These are phyloP conservation scores for Stephanodiscus triporus DNA, from an alignment of 108 stramenopile species.

Conservation along the genomic window DNA sequence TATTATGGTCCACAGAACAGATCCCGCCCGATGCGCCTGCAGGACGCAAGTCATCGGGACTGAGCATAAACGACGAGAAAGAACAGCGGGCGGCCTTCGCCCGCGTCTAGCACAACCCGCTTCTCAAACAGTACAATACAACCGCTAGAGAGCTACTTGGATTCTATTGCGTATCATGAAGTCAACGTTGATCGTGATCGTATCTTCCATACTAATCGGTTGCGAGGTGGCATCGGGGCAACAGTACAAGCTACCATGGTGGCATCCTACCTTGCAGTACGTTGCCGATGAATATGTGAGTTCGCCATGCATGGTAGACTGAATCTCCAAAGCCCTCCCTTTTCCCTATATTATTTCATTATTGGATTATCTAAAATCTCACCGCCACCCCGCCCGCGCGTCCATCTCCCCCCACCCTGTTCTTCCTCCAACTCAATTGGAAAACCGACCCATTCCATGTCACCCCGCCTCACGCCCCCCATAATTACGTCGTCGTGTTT, in stretches of 20 bases:
- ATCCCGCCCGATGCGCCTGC: too few species aligned
- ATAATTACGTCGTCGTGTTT: background rate
- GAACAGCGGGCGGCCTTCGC: too few species aligned
- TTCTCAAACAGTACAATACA: too few species aligned
- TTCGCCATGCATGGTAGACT: background rate
- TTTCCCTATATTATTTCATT: background rate
- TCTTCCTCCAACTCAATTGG: too few species aligned
- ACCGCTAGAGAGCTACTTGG: too few species aligned
- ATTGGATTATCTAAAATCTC: background rate
- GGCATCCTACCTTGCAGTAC: conserved; percentile 14
- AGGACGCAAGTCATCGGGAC: too few species aligned
- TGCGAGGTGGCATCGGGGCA: background rate
- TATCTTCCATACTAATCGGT: background rate
- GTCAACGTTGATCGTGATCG: background rate
- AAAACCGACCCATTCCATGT: too few species aligned
- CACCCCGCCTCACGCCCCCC: too few species aligned
- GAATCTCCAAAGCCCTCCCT: background rate
- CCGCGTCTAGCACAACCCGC: too few species aligned
- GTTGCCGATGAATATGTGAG: conserved; percentile 11
- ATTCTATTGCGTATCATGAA: background rate
- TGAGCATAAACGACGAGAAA: too few species aligned
- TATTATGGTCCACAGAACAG: too few species aligned
- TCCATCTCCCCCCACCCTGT: background rate
- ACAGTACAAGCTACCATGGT: conserved; percentile 10
- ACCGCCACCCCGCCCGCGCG: background rate